Percentiles rank a stretch among this genome's conserved stretches.
phyloP scores from a whole-genome alignment of 805 yeast species.

The Scheffersomyces stipitis region DNA sequence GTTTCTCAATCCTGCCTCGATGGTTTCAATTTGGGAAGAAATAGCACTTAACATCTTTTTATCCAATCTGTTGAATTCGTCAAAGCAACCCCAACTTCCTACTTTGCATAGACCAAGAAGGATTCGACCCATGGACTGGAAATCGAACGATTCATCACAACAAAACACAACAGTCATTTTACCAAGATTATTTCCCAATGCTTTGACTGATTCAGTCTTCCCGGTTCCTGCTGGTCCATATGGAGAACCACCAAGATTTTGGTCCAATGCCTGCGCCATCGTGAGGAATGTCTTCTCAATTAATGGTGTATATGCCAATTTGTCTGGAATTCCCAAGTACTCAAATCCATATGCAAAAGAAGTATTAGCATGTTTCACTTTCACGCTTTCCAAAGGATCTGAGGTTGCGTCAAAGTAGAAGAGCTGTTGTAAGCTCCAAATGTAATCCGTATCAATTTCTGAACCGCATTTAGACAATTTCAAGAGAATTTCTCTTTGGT shows the following conservation, averaged over 20 bases:
- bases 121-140: slow-evolving; percentile 72
- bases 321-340: slow-evolving; percentile 72
- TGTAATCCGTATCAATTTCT: slow-evolving; percentile 15
- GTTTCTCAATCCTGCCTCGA: slow-evolving; percentile 54
- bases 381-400: slow-evolving; percentile 35
- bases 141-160: slow-evolving; percentile 89
- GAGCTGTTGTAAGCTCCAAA: slow-evolving; percentile 56
- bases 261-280: slow-evolving; percentile 72
- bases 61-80: slow-evolving; percentile 84
- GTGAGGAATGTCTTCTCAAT: slow-evolving; percentile 62
- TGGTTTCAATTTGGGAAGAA: slow-evolving; percentile 72
- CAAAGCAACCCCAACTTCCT: slow-evolving; percentile 96
- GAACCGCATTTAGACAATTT: neutral
- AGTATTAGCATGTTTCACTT: slow-evolving; percentile 53
- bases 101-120: slow-evolving; percentile 75
- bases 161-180: slow-evolving; percentile 81
- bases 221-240: slow-evolving; percentile 99
- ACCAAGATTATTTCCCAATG: slow-evolving; percentile 78
- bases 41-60: slow-evolving; percentile 76
- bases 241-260: slow-evolving; percentile 82
- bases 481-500: slow-evolving; percentile 47
- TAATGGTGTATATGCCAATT: slow-evolving; percentile 75
- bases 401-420: slow-evolving; percentile 36
- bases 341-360: slow-evolving; percentile 71
- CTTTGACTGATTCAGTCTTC: slow-evolving; percentile 87